These are phyloP conservation scores for Aristolochia contorta DNA, from an alignment of 164 flowering plant species.

Conservation along the genomic window DNA sequence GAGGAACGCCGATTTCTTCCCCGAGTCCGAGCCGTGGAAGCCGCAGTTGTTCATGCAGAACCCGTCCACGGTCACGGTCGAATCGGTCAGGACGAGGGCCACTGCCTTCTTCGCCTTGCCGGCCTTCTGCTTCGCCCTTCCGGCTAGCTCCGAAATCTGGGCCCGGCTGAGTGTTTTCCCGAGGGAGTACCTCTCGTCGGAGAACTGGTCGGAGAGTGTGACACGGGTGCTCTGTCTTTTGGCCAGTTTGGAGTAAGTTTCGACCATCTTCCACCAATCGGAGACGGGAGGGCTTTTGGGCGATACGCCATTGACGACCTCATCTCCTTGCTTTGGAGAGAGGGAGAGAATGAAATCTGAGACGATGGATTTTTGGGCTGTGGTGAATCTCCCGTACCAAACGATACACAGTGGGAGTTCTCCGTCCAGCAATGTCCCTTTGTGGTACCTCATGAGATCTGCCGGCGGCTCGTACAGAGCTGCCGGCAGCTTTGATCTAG, in stretches of 20 bases:
- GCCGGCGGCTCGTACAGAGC: constrained; percentile 27
- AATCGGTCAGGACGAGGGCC: constrained; percentile 27
- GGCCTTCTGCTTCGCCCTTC: constrained; percentile 4
- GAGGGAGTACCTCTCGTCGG: constrained; percentile 22
- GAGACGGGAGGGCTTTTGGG: constrained; percentile 17
- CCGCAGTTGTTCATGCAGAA: constrained; percentile 40
- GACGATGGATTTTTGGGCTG: constrained; percentile 34
- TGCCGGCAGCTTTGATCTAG: constrained; percentile 22
- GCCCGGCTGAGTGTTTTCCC: constrained; percentile 25
- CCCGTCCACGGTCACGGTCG: constrained; percentile 38
- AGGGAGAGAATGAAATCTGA: constrained; percentile 36
- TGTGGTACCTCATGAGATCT: constrained; percentile 28
- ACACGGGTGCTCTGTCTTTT: not conserved
- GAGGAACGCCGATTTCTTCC: constrained; percentile 8
- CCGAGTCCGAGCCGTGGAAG: constrained; percentile 20
- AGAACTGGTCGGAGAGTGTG: constrained; percentile 13
- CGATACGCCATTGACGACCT: not conserved
- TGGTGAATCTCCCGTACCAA: constrained; percentile 40
- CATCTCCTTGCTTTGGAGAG: constrained; percentile 3
- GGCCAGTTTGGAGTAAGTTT: constrained; percentile 6
- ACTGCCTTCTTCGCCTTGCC: constrained; percentile 6
- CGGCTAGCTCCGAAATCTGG: constrained; percentile 23
- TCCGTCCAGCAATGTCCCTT: constrained; percentile 36
- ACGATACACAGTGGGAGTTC: constrained; percentile 24
- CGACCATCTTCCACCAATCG: constrained; percentile 26